Evolutionary conservation across 495 filamentous ascomycete genomes (phyloP).

Genomic region (Acidiella bohemica): DNA sequence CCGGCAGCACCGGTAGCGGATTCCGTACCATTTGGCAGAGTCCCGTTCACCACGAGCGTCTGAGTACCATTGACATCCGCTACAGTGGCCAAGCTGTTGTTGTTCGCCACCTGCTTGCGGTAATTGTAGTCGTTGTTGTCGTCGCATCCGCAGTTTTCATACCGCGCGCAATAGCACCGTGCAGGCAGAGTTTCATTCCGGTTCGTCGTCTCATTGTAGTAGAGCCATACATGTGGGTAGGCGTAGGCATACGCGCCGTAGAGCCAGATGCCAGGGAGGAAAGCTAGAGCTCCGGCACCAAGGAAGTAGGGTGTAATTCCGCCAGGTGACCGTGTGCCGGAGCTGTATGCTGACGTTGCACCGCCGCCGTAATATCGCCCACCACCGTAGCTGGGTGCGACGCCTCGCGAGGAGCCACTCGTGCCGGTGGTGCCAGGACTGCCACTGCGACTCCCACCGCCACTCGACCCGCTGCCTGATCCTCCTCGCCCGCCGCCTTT

Average conservation of each 20-base stretch:
- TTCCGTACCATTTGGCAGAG: slow-evolving; percentile 40
- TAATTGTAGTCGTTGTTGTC: slow-evolving; percentile 49
- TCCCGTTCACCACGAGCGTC: slow-evolving; percentile 74
- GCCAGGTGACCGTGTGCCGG: slow-evolving; percentile 43
- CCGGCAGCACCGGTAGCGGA: background rate
- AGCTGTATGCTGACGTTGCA: slow-evolving; percentile 48
- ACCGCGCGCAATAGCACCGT: slow-evolving; percentile 57
- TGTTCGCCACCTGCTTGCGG: slow-evolving; percentile 50
- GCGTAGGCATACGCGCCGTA: slow-evolving; percentile 60
- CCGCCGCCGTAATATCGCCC: slow-evolving; percentile 72
- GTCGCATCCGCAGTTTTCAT: slow-evolving; percentile 69
- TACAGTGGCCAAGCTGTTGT: slow-evolving; percentile 43
- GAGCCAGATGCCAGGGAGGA: slow-evolving; percentile 47
- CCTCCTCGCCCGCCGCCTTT: slow-evolving; percentile 22
- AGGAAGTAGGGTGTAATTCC: slow-evolving; percentile 48
- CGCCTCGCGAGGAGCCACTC: slow-evolving; percentile 37
- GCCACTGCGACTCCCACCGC: slow-evolving; percentile 17
- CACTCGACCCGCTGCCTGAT: slow-evolving; percentile 14
- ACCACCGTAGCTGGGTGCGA: slow-evolving; percentile 46
- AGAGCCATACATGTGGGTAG: slow-evolving; percentile 48
- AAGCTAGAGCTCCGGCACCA: slow-evolving; percentile 36
- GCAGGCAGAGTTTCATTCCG: slow-evolving; percentile 60
- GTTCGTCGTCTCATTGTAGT: slow-evolving; percentile 37
- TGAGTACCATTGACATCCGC: slow-evolving; percentile 60
- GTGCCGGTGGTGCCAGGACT: slow-evolving; percentile 17